phyloP scores from a whole-genome alignment of 148 eudicot genomes.

The Arctostaphylos glauca region DNA sequence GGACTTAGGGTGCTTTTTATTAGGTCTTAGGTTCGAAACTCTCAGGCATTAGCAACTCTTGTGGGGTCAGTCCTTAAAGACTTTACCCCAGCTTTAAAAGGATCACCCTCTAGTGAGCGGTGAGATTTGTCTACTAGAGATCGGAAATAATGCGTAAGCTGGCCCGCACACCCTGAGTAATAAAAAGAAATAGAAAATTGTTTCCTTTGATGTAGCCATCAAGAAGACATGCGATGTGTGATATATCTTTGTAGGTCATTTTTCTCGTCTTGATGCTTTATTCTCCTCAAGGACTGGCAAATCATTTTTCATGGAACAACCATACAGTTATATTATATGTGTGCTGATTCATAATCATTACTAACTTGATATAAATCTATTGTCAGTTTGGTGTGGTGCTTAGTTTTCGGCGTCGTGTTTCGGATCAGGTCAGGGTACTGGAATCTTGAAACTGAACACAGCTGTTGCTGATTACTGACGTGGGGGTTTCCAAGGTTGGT shows the following conservation, averaged over 20 bases:
- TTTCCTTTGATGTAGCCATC: background rate
- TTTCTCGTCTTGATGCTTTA: background rate
- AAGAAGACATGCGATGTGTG: background rate
- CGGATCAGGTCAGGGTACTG: slow-evolving; percentile 6
- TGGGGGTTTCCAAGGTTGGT: background rate
- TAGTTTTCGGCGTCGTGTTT: background rate
- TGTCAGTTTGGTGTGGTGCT: background rate
- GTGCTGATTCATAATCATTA: background rate
- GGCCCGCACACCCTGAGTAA: too few relatives aligned
- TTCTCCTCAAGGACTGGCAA: background rate
- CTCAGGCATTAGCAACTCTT: too few relatives aligned
- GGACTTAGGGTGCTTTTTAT: too few relatives aligned
- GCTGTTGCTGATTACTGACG: background rate
- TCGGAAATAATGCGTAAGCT: too few relatives aligned
- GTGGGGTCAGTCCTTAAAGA: too few relatives aligned
- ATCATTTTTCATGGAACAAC: background rate
- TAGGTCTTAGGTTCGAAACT: too few relatives aligned
- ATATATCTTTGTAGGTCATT: background rate
- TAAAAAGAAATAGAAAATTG: background rate
- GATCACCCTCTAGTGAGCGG: background rate
- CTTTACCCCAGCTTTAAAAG: too few relatives aligned
- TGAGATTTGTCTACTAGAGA: background rate
- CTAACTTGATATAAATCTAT: background rate
- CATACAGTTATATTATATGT: background rate
- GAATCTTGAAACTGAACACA: background rate